These are phyloP conservation scores for Fraxinus quadrangulata DNA, from an alignment of 257 asterid genomes.

Conservation along the genomic window DNA sequence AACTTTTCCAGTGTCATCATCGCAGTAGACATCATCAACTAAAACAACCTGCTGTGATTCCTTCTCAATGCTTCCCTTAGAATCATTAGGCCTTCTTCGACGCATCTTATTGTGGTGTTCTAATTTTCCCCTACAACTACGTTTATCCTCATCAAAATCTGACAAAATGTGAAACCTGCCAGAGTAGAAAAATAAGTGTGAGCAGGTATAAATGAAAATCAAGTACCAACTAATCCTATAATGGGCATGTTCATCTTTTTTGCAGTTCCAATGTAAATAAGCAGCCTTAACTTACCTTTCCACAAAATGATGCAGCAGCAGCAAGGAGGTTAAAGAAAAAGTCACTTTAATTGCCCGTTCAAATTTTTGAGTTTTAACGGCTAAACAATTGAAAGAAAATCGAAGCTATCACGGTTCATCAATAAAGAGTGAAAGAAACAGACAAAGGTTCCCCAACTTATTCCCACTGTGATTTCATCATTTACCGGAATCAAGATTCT, in stretches of 20 bases:
- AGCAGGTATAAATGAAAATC: background rate
- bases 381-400: no score
- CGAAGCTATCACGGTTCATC: no score
- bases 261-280: no score
- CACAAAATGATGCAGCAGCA: no score
- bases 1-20: slow-evolving; percentile 76
- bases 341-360: no score
- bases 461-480: no score
- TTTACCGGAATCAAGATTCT: background rate
- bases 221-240: background rate
- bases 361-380: no score
- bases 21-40: slow-evolving; percentile 60
- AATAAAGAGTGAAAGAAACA: no score
- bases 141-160: slow-evolving; percentile 89
- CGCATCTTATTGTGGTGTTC: slow-evolving; percentile 87
- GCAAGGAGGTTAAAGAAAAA: no score
- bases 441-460: no score
- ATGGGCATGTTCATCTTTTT: no score
- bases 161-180: slow-evolving; percentile 79
- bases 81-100: slow-evolving; percentile 63
- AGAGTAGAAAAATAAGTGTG: background rate
- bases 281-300: no score
- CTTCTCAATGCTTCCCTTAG: slow-evolving; percentile 50
- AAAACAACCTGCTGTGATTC: slow-evolving; percentile 45
- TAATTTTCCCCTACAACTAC: slow-evolving; percentile 90